Conservation (phyloP, 805 yeast genomes). For the Soucietia sequanensis region DNA sequence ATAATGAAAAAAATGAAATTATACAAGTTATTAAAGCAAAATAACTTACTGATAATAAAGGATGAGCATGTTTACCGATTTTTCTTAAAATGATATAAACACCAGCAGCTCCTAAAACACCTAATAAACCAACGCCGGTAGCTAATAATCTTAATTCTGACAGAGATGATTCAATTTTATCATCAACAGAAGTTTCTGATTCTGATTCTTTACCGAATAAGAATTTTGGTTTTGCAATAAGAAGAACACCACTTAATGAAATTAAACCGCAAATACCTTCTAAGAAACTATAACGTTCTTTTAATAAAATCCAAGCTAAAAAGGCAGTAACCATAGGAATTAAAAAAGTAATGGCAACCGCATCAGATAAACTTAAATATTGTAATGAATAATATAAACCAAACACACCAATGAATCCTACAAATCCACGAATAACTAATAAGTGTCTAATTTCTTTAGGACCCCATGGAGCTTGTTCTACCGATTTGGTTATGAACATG, state of each 20-base stretch:
- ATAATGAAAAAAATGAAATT: slow-evolving; percentile 51
- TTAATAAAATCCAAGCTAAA: slow-evolving; percentile 63
- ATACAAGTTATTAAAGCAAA: slow-evolving; percentile 63
- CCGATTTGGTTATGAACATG: slow-evolving; percentile 47
- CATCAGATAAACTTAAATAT: slow-evolving; percentile 76
- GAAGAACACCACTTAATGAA: slow-evolving; percentile 72
- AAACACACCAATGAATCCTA: slow-evolving; percentile 80
- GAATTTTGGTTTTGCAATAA: slow-evolving; percentile 80
- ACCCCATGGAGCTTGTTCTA: slow-evolving; percentile 68
- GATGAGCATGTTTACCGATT: slow-evolving; percentile 78
- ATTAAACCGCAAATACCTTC: slow-evolving; percentile 70
- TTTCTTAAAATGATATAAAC: slow-evolving; percentile 71
- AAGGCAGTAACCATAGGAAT: slow-evolving; percentile 76
- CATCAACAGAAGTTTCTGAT: slow-evolving; percentile 27
- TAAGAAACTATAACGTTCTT: slow-evolving; percentile 61
- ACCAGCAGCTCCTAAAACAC: slow-evolving; percentile 66
- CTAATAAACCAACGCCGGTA: slow-evolving; percentile 58
- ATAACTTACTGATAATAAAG: slow-evolving; percentile 74
- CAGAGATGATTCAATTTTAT: slow-evolving; percentile 49
- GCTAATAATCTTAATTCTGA: slow-evolving; percentile 61
- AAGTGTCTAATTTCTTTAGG: slow-evolving; percentile 55
- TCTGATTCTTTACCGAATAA: slow-evolving; percentile 50
- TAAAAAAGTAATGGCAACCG: slow-evolving; percentile 75
- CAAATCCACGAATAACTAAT: slow-evolving; percentile 60
- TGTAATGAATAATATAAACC: slow-evolving; percentile 73